Percentiles rank a stretch among this genome's conserved stretches.
These are phyloP conservation scores for Dothistroma pini DNA, from an alignment of 2,329 filamentous ascomycete species.

Conservation along the genomic window DNA sequence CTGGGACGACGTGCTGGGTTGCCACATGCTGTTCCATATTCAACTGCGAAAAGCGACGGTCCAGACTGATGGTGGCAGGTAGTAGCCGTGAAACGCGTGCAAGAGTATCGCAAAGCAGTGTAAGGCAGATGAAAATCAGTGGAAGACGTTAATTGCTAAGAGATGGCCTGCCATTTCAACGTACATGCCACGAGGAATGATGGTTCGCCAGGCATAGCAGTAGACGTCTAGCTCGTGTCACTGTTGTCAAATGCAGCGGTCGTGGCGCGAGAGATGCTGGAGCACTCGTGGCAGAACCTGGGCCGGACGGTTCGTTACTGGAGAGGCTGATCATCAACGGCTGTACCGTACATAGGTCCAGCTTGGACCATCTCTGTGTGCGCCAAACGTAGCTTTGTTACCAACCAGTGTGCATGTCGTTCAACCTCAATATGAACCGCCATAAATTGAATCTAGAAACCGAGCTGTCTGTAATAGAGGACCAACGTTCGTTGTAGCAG, in stretches of 20 bases:
- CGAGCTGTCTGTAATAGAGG: too few relatives aligned
- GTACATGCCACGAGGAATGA: background rate
- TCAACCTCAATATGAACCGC: too few relatives aligned
- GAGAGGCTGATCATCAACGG: background rate
- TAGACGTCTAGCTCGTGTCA: background rate
- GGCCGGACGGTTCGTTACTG: background rate
- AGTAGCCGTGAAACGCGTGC: background rate
- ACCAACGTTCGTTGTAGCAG: too few relatives aligned
- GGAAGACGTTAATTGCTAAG: background rate
- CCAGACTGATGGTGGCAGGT: background rate
- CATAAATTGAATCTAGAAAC: too few relatives aligned
- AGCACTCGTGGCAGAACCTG: background rate
- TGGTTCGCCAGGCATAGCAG: background rate
- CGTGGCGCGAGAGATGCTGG: background rate
- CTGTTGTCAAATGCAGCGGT: background rate
- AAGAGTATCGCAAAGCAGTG: background rate
- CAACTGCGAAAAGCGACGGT: background rate
- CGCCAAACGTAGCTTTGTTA: background rate
- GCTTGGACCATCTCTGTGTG: background rate
- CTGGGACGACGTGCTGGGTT: background rate
- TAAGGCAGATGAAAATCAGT: background rate
- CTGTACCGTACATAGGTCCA: background rate
- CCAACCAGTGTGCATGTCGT: too few relatives aligned
- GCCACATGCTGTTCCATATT: background rate
- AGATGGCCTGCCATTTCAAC: background rate